Base-by-base conservation (phyloP, 805 yeast species). In the Lachancea sp. region DNA sequence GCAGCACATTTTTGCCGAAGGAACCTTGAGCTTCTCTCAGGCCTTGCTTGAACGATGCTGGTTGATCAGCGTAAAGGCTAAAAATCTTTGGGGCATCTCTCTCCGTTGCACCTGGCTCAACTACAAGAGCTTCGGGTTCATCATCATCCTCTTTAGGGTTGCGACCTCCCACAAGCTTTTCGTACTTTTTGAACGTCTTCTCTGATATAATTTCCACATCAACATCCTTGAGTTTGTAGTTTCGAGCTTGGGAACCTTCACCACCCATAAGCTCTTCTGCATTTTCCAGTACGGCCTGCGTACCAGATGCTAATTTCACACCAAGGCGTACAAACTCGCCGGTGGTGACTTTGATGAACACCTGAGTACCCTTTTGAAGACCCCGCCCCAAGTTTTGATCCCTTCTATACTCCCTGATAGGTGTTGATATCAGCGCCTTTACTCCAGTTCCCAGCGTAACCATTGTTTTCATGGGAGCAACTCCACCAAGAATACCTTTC, bases 11-110 rank as follows among this genome's bases (percentile, higher is more conserved):
- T 43, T 72, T 70, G 8, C 82, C 89, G 31, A 89, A 58, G 2
- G 94, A 76, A 36, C 67, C 68, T 56, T 81, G 84, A 0, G 96
- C 96, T n/a, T 72, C 70, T 43, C 69, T 71, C 12, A 89, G 56
- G 0, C 97, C 97, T 48, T 80, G 80, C 45, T 73, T 75, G 18
- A 84, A 58, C 41, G 73, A 76, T 9, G 65, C 65, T 0, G 97
- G 97, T 56, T 86, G 97, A 54, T 85, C 77, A 1, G 95, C 86
- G 60, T 88, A 87, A 16, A 83, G 68, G 63, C 94, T 84, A 4
- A 83, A 70, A 9, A 67, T 61, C 41, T 64, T 69, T 1, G 61
- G 55, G 12, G 48, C 47, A n/a, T 51, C 59, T 11, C 29, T 33
- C 5, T 46, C 50, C 4, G 46, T 45, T 18, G 41, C 30, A 5